These are phyloP conservation scores for Globisporangium nagaii DNA, from an alignment of 352 stramenopile genomes.

Conservation along the genomic window DNA sequence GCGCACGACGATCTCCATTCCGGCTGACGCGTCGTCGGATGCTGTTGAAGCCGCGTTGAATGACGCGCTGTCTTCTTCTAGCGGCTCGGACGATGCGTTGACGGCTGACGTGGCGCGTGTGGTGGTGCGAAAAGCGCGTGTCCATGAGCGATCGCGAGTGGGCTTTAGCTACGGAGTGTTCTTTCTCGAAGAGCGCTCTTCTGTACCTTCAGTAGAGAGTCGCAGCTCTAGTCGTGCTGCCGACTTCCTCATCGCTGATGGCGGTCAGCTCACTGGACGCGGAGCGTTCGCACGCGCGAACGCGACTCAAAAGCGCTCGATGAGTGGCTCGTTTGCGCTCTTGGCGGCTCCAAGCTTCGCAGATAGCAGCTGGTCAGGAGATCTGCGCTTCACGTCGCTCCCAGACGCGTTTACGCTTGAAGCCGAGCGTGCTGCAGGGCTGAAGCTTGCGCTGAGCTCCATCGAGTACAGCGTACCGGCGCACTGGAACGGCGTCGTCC, in stretches of 20 bases:
- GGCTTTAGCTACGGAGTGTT: conserved; percentile 10
- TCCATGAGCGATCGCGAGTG: conserved; percentile 1
- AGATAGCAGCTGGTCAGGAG: background rate
- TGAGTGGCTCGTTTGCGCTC: conserved; percentile 7
- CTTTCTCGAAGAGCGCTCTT: conserved; percentile 10
- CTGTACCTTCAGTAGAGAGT: background rate
- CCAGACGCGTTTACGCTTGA: conserved; percentile 5
- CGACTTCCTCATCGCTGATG: background rate
- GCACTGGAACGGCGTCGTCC: conserved; percentile 1
- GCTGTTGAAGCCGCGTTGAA: conserved; percentile 9
- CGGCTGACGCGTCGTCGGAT: conserved; percentile 3
- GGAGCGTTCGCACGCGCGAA: conserved; percentile 14
- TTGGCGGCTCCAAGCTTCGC: background rate
- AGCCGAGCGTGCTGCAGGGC: background rate
- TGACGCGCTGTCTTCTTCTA: background rate
- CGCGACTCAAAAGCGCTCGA: background rate
- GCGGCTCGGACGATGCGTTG: background rate
- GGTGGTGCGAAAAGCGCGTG: conserved; percentile 7
- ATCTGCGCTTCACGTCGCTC: background rate
- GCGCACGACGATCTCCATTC: background rate
- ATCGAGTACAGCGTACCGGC: background rate
- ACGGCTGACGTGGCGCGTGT: background rate
- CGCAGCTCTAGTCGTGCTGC: background rate
- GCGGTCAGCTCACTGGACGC: conserved; percentile 3
- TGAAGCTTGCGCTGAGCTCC: background rate